Evolutionary conservation across 768 basidiomycete genomes (phyloP), one percentile per base, ranked within the genome.

Genomic region (Candolleomyces eurysporus): DNA sequence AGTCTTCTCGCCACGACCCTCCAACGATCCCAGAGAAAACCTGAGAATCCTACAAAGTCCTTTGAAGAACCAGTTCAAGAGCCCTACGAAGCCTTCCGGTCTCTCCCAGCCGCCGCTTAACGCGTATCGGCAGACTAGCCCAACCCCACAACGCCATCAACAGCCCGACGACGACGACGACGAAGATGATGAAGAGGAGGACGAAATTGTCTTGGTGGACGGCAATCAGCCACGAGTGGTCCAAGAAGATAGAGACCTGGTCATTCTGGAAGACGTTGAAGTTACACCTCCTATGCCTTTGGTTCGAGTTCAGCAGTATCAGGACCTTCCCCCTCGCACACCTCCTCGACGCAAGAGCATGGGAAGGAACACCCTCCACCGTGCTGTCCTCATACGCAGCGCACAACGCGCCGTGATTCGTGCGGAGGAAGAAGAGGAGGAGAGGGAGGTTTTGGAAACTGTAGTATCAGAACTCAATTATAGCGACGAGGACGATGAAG

Each of bases 221-320:
- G 86, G 86, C 21, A 78, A 87, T 58, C 75, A 84, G 64, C 88
- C 89, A 4, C 81, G 82, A 16, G 88, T 91, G 7, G 81, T 90
- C 0, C 84, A 90, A 65, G 88, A 89, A 60, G 89, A 85, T 36
- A 79, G 77, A 56, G 90, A 89, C 61, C 82, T 91, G 40, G 81
- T 91, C 48, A 89, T 91, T 59, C 74, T 91, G 17, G 90, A 91
- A 68, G 84, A 87, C 57, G 81, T 89, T n/a, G 80, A 82, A 8
- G 63, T 70, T 26, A 59, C 63, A 31, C 19, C 61, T 45, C 32
- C 64, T 61, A 62, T 61, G 10, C 52, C 74, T 59, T 50, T 67
- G 6, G 32, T 26, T 21, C 31, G 36, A n/a, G 17, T 56, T 8
- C 19, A 36, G 40, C 39, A 56, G 21, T 39, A 56, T 16, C 36